Evolutionary conservation across 148 eudicot genomes (phyloP), one percentile per base, ranked within the genome.

Genomic region (Hydrangea macrophylla): DNA sequence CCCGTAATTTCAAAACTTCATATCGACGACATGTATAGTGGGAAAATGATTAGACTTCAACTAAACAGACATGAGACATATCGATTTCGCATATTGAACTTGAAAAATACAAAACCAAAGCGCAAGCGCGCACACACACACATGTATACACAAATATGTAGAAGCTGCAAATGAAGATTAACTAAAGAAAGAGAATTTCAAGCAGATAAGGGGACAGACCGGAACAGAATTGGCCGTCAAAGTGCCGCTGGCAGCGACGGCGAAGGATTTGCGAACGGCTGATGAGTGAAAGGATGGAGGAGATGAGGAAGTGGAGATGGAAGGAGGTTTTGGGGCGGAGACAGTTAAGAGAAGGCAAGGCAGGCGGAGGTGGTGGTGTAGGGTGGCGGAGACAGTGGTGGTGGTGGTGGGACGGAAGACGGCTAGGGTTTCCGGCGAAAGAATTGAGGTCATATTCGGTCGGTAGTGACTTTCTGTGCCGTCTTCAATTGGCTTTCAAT

Each of bases 401-500:
- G 61, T 11, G 65, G 45, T 50, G 55, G 65, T 68, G 22, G 42
- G 64, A 57, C 67, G 67, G 27, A 73, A 73, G 39, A 80, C 54
- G 58, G 67, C 67, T 9, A 76, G 63, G 30, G 65, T 62, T 25
- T 79, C 79, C 2, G 79, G 68, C n/a, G 76, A 42, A 11, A 71
- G 30, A 48, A 70, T 71, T 10, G 83, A 79, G 53, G 80, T 76
- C 90, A 86, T 86, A 39, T 32, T 70, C 28, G 30, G 51, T 15
- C n/a, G n/a, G n/a, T n/a, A n/a, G n/a, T n/a, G n/a, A n/a, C n/a
- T n/a, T n/a, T n/a, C n/a, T n/a, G n/a, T n/a, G n/a, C n/a, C n/a
- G n/a, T n/a, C n/a, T n/a, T n/a, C n/a, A n/a, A n/a, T n/a, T n/a
- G n/a, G n/a, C n/a, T n/a, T n/a, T n/a, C n/a, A n/a, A n/a, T n/a